Evolutionary conservation across 2,329 filamentous ascomycete species (phyloP), one percentile per base, ranked within the genome.

Genomic region (Capronia americana): DNA sequence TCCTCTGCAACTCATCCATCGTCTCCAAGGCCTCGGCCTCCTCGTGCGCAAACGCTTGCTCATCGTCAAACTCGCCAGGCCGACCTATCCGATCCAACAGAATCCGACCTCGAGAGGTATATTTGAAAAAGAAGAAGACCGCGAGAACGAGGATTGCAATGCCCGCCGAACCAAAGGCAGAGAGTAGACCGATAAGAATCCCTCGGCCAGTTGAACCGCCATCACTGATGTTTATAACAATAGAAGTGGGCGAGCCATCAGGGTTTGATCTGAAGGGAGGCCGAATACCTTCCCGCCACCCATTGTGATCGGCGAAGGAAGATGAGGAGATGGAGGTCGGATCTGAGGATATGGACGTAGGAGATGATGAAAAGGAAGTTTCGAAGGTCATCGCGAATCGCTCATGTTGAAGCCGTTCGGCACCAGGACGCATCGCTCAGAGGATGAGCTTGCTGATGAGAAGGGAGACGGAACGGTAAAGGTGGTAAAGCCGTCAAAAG

Each of bases 31-130:
- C 95, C 79, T 97, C 93, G 41, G 92, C 93, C 86, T 99, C 95
- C 78, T 98, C 95, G 75, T 92, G 89, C 70, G 89, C 86, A 81
- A 97, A 97, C 11, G 92, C 92, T 81, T 98, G 94, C 79, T 98
- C 95, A 80, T 99, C 95, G 77, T 99, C 95, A 78, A 93, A 99
- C 80, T 98, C 95, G 74, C 95, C 95, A 0, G 95, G 95, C 67
- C 94, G 86, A 54, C 93, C 93, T 78, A 99, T 90, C 70, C 94
- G 89, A 81, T 99, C 95, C 72, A 99, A 86, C 70, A 98, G 87
- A 75, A 99, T 97, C 73, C 94, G 88, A 51, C 94, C 94, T 58
- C 90, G 90, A 62, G 85, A 87, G 44, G 94, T 97, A 78, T 96
- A 96, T 80, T 91, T 88, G 79, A 98, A 95, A 82, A 97, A 95